Evolutionary conservation across 306 rosid species (phyloP).

Genomic region (Medicago truncatula): DNA sequence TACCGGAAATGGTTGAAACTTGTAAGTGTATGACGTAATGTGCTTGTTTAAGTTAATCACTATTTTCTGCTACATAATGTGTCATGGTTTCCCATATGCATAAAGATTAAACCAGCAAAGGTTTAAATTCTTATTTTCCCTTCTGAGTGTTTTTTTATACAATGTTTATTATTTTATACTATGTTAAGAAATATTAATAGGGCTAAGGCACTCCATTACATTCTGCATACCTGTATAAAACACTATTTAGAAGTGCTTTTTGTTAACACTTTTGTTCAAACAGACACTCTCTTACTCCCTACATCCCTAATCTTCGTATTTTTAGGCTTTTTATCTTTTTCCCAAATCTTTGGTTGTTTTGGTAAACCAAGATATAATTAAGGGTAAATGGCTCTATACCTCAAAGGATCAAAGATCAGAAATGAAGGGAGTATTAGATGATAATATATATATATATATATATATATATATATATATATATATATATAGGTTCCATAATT

Average conservation of each 20-base stretch:
- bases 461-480: neutral
- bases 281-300: neutral
- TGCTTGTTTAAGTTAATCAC: slow-evolving; percentile 21
- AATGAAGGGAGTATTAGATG: neutral
- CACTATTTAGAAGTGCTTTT: slow-evolving; percentile 1
- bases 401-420: too few relatives aligned
- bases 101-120: slow-evolving; percentile 15
- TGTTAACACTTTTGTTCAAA: neutral
- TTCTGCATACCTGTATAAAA: neutral
- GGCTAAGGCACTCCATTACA: slow-evolving; percentile 9
- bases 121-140: neutral
- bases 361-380: neutral
- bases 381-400: too few relatives aligned
- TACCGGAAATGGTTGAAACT: slow-evolving; percentile 76
- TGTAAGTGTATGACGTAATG: slow-evolving; percentile 54
- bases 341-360: neutral
- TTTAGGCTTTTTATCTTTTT: neutral
- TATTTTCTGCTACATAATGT: slow-evolving; percentile 23
- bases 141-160: neutral
- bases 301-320: neutral
- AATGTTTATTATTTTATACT: neutral
- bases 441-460: neutral
- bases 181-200: slow-evolving; percentile 17
- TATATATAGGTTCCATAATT: neutral
- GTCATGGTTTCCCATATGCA: neutral